Conservation (phyloP, 768 basidiomycete species). For the Zangia roseola region DNA sequence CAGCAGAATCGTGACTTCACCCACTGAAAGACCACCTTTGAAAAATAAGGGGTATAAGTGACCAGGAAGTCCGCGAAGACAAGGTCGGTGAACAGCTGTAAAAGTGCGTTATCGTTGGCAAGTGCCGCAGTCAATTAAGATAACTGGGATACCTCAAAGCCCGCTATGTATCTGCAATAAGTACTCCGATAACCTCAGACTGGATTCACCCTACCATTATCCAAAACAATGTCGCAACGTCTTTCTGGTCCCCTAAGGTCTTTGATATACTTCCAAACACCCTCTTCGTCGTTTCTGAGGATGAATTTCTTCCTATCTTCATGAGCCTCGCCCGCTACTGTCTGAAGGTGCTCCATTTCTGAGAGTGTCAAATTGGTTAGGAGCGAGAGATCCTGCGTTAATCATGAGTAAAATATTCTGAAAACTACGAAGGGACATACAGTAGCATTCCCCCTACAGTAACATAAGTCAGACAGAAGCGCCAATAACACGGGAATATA, state of each 20-base stretch:
- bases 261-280: constrained; percentile 71
- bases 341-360: constrained; percentile 82
- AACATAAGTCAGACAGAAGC: not conserved
- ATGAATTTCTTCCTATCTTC: constrained; percentile 76
- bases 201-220: constrained; percentile 63
- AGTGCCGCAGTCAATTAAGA: not conserved
- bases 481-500: not conserved
- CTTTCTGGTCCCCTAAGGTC: constrained; percentile 40
- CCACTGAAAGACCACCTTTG: constrained; percentile 87
- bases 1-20: constrained; percentile 22
- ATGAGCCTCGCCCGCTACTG: constrained; percentile 79
- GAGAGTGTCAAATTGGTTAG: constrained; percentile 80
- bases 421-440: constrained; percentile 38
- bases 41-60: constrained; percentile 81
- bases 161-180: constrained; percentile 55
- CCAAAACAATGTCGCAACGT: constrained; percentile 83
- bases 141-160: constrained; percentile 68
- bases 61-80: constrained; percentile 93
- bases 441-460: constrained; percentile 87
- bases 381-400: constrained; percentile 82
- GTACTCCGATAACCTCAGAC: not conserved
- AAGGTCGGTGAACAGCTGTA: constrained; percentile 86
- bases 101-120: not conserved
- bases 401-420: not conserved
- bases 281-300: constrained; percentile 76